Conservation (phyloP, 257 asterid genomes). For the Solanum chaucha region DNA sequence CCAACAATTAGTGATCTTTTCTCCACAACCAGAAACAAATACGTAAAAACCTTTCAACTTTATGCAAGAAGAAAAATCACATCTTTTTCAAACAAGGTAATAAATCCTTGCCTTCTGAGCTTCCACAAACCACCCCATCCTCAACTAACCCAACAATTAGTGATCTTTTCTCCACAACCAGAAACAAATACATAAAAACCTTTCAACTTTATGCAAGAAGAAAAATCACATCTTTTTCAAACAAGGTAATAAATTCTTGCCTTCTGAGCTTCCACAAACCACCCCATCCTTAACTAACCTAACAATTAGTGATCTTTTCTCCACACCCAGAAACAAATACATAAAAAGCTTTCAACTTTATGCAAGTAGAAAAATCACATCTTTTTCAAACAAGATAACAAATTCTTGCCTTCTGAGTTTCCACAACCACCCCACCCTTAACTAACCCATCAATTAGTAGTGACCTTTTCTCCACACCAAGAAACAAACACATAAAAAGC, state of each 20-base stretch:
- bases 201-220: background rate
- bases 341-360: background rate
- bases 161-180: background rate
- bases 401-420: background rate
- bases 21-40: too few species aligned
- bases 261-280: background rate
- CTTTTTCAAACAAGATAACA: background rate
- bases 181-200: background rate
- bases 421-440: background rate
- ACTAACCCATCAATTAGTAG: too few species aligned
- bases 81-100: background rate
- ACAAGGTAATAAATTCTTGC: background rate
- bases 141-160: background rate
- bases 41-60: too few species aligned
- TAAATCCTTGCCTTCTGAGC: background rate
- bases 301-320: background rate
- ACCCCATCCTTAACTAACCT: background rate
- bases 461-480: background rate
- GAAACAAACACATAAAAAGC: background rate
- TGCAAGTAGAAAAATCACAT: background rate
- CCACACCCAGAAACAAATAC: background rate
- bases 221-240: background rate
- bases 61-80: background rate
- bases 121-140: background rate
- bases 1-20: too few species aligned